Conservation (phyloP, 2,329 filamentous ascomycete species). For the Aspergillus nomiae region DNA sequence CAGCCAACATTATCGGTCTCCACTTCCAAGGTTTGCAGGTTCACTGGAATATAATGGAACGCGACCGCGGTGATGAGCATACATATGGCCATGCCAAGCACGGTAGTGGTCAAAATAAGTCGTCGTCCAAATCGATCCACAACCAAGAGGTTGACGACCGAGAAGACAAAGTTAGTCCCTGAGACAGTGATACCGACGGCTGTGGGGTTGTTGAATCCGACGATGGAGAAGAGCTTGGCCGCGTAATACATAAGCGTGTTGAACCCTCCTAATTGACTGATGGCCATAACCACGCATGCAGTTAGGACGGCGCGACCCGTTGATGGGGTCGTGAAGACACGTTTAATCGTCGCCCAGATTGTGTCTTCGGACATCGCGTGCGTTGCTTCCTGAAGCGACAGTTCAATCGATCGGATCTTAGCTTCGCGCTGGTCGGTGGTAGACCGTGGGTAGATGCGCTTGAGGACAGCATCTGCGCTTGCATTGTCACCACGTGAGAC, state of each 20-base stretch:
- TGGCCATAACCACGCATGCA: constrained; percentile 1
- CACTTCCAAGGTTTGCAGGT: not conserved
- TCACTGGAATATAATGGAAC: not conserved
- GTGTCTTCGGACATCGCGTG: not conserved
- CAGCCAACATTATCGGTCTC: not conserved
- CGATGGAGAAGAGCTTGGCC: not conserved
- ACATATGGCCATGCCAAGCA: not conserved
- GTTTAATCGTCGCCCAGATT: not conserved
- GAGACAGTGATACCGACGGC: constrained; percentile 1
- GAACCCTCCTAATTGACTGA: not conserved
- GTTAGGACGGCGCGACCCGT: constrained; percentile 1
- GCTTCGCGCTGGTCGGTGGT: not conserved
- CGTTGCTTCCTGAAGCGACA: not conserved
- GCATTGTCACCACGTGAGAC: not conserved
- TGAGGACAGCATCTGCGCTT: not conserved
- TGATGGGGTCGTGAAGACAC: not conserved
- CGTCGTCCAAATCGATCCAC: constrained; percentile 1
- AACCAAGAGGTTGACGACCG: not conserved
- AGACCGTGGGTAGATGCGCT: not conserved
- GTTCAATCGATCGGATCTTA: not conserved
- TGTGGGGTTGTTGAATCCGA: not conserved
- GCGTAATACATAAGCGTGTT: constrained; percentile 1
- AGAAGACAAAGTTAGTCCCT: not conserved
- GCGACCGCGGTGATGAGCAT: not conserved
- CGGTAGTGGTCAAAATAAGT: not conserved